These are phyloP conservation scores for Tricholoma bakamatsutake DNA, from an alignment of 768 basidiomycete species.

Conservation along the genomic window DNA sequence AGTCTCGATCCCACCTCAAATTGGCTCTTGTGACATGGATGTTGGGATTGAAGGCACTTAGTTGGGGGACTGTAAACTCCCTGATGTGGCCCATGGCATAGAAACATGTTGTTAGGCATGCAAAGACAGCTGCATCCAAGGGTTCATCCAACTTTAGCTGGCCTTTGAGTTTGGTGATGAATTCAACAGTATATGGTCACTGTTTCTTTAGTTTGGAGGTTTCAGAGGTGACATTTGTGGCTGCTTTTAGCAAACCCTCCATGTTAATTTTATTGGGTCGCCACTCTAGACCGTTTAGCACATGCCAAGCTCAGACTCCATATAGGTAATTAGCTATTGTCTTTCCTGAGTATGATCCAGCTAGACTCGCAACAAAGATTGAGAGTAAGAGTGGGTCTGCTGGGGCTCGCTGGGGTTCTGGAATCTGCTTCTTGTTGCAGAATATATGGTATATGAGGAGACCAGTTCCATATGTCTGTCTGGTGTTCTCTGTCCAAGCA, in stretches of 20 bases:
- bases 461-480: conserved; percentile 5
- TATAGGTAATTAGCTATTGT: conserved; percentile 27
- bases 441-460: conserved; percentile 33
- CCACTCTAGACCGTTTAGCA: conserved; percentile 33
- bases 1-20: not conserved
- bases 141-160: conserved; percentile 22
- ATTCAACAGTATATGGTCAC: conserved; percentile 20
- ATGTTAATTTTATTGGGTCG: conserved; percentile 18
- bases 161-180: conserved; percentile 14
- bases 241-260: conserved; percentile 24
- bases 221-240: conserved; percentile 22
- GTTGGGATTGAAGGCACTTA: conserved; percentile 11
- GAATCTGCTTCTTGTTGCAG: conserved; percentile 26
- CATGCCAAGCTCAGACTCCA: conserved; percentile 41
- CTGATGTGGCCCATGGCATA: conserved; percentile 26
- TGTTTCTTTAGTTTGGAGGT: conserved; percentile 24
- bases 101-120: conserved; percentile 34
- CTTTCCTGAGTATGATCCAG: conserved; percentile 19
- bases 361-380: conserved; percentile 23
- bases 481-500: too few species aligned
- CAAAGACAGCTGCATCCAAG: conserved; percentile 28
- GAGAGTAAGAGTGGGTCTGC: conserved; percentile 17
- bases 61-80: conserved; percentile 32
- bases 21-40: conserved; percentile 18
- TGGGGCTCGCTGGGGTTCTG: conserved; percentile 28